These are phyloP conservation scores for Closterium sp. DNA, from an alignment of 139 green algal genomes.

Conservation along the genomic window DNA sequence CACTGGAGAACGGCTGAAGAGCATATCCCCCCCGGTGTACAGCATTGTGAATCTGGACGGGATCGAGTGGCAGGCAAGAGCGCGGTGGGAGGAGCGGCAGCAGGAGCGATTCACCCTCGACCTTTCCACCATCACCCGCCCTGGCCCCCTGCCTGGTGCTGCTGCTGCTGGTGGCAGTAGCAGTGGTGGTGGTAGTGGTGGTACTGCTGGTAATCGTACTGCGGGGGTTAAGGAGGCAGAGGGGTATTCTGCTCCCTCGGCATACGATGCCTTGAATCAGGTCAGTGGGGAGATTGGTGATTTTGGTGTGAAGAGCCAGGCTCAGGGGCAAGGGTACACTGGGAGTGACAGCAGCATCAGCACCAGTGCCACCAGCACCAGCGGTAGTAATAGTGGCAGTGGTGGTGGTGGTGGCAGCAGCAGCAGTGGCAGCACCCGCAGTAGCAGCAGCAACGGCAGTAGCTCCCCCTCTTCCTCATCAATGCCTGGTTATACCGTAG, in stretches of 20 bases:
- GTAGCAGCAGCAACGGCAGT: not conserved
- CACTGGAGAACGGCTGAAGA: too few relatives aligned
- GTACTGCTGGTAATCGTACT: not conserved
- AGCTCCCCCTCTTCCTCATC: not conserved
- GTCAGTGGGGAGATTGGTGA: not conserved
- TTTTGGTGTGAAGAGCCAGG: not conserved
- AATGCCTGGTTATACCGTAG: not conserved
- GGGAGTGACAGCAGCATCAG: not conserved
- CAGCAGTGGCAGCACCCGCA: not conserved
- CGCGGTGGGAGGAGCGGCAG: not conserved
- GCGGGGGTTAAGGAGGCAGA: not conserved
- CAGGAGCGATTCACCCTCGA: not conserved
- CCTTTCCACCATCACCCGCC: not conserved
- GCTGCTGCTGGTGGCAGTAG: not conserved
- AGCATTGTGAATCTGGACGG: not conserved
- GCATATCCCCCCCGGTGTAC: too few relatives aligned
- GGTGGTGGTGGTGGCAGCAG: too few relatives aligned
- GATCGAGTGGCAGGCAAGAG: not conserved
- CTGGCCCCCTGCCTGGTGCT: not conserved
- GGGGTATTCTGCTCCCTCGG: not conserved
- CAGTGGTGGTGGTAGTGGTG: not conserved
- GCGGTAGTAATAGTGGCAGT: not conserved
- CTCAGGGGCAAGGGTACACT: not conserved
- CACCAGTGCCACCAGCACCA: not conserved
- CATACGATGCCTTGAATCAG: not conserved